Percentiles rank a stretch among this genome's conserved stretches.
These are phyloP conservation scores for Moricandia arvensis DNA, from an alignment of 345 rosid species.

Conservation along the genomic window DNA sequence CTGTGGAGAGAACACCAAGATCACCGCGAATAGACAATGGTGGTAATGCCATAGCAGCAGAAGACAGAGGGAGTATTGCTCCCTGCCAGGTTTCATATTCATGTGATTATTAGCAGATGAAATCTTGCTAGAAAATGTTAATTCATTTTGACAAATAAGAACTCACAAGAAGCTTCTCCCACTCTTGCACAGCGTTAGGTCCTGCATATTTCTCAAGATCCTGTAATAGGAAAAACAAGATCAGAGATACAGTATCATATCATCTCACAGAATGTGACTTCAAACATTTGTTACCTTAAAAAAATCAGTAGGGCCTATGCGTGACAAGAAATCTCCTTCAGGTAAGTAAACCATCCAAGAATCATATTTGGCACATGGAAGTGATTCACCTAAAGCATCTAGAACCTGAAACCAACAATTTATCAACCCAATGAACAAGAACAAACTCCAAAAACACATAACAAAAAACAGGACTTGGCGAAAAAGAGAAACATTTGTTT, in stretches of 20 bases:
- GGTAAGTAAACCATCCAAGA: conserved; percentile 98
- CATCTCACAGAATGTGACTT: not conserved
- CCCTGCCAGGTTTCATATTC: conserved; percentile 50
- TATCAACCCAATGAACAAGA: conserved; percentile 14
- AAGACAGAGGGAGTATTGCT: conserved; percentile 85
- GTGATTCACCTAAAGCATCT: conserved; percentile 84
- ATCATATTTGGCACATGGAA: conserved; percentile 79
- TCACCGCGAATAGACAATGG: conserved; percentile 87
- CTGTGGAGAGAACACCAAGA: conserved; percentile 82
- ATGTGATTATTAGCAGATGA: conserved; percentile 31
- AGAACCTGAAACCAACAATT: conserved; percentile 57
- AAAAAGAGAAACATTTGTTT: not conserved
- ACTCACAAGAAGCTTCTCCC: conserved; percentile 88
- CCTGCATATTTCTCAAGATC: conserved; percentile 86
- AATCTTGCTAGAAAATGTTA: conserved; percentile 24
- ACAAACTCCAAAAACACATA: not conserved
- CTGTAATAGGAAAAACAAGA: conserved; percentile 35
- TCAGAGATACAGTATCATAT: not conserved
- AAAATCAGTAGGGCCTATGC: conserved; percentile 88
- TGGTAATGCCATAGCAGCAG: conserved; percentile 91
- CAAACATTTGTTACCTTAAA: conserved; percentile 57
- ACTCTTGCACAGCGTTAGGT: conserved; percentile 68
- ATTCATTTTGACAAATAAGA: conserved; percentile 12
- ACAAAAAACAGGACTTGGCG: not conserved
- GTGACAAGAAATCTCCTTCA: conserved; percentile 89